These are phyloP conservation scores for Crataegus laevigata DNA, from an alignment of 306 rosid species.

Conservation along the genomic window DNA sequence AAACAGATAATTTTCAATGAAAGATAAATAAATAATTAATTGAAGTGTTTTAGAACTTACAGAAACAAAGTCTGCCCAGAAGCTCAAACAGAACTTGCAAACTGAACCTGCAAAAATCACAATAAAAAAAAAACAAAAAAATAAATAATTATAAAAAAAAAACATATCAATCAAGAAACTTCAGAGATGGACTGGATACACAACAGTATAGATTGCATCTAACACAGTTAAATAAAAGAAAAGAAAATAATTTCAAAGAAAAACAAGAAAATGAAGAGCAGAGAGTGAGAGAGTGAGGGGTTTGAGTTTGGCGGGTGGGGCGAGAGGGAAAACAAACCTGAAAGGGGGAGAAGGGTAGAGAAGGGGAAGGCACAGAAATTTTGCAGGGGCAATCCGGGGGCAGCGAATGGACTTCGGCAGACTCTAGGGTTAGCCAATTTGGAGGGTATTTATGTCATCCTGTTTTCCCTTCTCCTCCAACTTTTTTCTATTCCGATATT, in stretches of 20 bases:
- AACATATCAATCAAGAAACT: neutral
- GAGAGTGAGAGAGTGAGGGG: neutral
- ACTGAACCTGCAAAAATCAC: slow-evolving; percentile 2
- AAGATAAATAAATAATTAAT: neutral
- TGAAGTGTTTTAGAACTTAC: slow-evolving; percentile 10
- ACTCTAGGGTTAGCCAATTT: slow-evolving; percentile 22
- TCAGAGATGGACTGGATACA: neutral
- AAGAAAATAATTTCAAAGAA: neutral
- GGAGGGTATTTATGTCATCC: slow-evolving; percentile 29
- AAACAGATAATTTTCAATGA: neutral
- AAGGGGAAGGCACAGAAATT: slow-evolving; percentile 19
- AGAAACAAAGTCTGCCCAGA: neutral
- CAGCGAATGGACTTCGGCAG: slow-evolving; percentile 4
- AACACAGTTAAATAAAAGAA: neutral
- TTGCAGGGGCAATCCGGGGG: slow-evolving; percentile 17
- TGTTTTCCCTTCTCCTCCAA: neutral
- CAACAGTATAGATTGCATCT: neutral
- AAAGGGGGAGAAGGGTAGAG: slow-evolving; percentile 25
- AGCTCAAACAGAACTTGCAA: neutral
- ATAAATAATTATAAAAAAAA: neutral
- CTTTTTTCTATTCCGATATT: neutral
- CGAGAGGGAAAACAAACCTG: slow-evolving; percentile 37
- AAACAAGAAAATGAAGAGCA: neutral
- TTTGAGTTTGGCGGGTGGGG: slow-evolving; percentile 19
- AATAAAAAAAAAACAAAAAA: neutral